These are phyloP conservation scores for Botrytis deweyae DNA, from an alignment of 2,329 filamentous ascomycete species.

Conservation along the genomic window DNA sequence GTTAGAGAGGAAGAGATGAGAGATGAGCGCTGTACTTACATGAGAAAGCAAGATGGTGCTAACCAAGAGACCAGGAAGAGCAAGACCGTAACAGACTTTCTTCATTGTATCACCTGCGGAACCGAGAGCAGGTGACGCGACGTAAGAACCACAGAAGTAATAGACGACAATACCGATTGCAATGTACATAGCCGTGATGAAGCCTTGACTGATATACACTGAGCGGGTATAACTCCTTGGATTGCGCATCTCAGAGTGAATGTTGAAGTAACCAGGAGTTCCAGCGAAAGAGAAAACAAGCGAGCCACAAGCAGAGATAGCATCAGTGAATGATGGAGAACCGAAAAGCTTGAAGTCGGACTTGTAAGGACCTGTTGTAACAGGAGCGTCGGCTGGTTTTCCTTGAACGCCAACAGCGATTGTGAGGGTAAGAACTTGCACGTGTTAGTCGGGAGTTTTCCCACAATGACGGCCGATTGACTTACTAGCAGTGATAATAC, in stretches of 20 bases:
- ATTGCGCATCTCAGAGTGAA: slow-evolving; percentile 64
- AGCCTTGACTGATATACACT: slow-evolving; percentile 45
- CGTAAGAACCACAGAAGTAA: slow-evolving; percentile 53
- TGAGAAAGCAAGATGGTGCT: slow-evolving; percentile 45
- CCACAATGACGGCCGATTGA: neutral
- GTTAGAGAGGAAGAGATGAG: neutral
- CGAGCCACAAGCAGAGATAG: slow-evolving; percentile 56
- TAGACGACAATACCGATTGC: slow-evolving; percentile 40
- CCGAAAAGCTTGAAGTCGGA: slow-evolving; percentile 58
- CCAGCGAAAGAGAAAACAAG: slow-evolving; percentile 61
- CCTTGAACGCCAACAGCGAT: slow-evolving; percentile 52
- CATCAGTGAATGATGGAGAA: slow-evolving; percentile 56
- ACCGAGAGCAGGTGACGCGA: slow-evolving; percentile 61
- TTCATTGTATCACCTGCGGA: slow-evolving; percentile 59
- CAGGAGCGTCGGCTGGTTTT: slow-evolving; percentile 32
- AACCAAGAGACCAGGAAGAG: slow-evolving; percentile 54
- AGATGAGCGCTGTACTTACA: slow-evolving; percentile 37
- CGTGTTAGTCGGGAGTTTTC: neutral
- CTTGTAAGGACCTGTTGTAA: slow-evolving; percentile 53
- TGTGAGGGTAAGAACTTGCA: slow-evolving; percentile 48
- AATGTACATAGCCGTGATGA: slow-evolving; percentile 48
- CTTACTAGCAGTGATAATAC: slow-evolving; percentile 51
- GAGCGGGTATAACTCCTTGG: slow-evolving; percentile 61
- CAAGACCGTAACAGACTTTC: slow-evolving; percentile 61
- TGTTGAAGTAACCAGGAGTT: slow-evolving; percentile 60